Evolutionary conservation across 345 rosid genomes (phyloP).

Genomic region (Citropsis articulata): DNA sequence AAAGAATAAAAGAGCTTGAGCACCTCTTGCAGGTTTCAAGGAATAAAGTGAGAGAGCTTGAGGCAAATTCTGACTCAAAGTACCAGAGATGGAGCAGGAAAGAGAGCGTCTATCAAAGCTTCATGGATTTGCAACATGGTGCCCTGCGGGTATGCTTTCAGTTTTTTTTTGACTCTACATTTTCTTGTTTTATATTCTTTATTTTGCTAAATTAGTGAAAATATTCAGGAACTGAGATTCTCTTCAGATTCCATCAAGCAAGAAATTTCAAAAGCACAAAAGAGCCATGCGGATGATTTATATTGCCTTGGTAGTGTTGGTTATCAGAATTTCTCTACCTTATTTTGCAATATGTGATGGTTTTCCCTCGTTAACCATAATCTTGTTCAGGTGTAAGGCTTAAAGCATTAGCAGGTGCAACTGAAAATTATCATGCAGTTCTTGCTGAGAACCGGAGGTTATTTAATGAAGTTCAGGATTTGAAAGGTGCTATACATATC

Average conservation of each 20-base stretch:
- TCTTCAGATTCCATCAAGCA: constrained; percentile 60
- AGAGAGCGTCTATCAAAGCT: constrained; percentile 35
- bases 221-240: constrained; percentile 55
- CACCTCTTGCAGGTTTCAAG: constrained; percentile 29
- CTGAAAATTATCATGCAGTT: constrained; percentile 64
- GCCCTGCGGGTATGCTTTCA: constrained; percentile 50
- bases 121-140: constrained; percentile 46
- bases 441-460: constrained; percentile 78
- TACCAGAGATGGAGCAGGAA: constrained; percentile 50
- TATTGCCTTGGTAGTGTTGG: constrained; percentile 48
- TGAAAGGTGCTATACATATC: constrained; percentile 54
- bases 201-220: constrained; percentile 16
- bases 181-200: constrained; percentile 1
- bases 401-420: constrained; percentile 51
- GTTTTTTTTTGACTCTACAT: not conserved
- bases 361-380: constrained; percentile 7
- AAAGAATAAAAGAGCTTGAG: constrained; percentile 52
- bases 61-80: constrained; percentile 42
- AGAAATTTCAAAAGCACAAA: constrained; percentile 49
- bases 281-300: constrained; percentile 52
- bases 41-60: constrained; percentile 38
- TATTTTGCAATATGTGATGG: not conserved
- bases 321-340: not conserved
- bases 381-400: constrained; percentile 52
- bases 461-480: constrained; percentile 89